Evolutionary conservation across 2,329 filamentous ascomycete species (phyloP), one percentile per base, ranked within the genome.

Genomic region (Sporothrix mexicana): DNA sequence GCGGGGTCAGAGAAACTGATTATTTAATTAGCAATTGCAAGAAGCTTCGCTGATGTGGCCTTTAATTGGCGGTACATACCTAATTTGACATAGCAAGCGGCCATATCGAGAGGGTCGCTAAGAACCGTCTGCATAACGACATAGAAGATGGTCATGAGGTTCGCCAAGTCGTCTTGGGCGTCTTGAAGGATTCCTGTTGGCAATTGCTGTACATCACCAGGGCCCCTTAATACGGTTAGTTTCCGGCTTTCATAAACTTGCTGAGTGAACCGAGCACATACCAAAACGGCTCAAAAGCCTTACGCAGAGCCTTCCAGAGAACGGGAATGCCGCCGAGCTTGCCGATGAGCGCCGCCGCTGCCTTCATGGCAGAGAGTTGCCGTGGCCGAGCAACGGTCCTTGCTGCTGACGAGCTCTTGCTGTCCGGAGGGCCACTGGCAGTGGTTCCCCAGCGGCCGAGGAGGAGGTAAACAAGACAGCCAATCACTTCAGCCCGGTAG

Each of bases 381-480:
- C 82, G 80, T n/a, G 82, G 79, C 17, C 86, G 87, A 17, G 88
- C 88, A 61, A 86, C 85, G 4, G 84, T 85, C 59, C 84, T 83
- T 59, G 83, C 78, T 78, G 84, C 76, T 70, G 82, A 78, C 79
- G 83, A 77, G 74, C 76, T 71, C 79, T 82, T 80, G 73, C 79
- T 76, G 73, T 84, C 76, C 73, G 81, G 79, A 69, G 79, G 78
- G 73, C 69, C 79, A 43, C 89, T 87, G 45, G 90, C 91, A 12
- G 90, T 93, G 67, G 90, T 85, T 2, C 86, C 87, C 92, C 92
- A 95, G 49, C 90, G 84, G 1, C 92, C 92, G 5, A 93, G 85
- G 15, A 91, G 83, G 36, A 92, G 80, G 77, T 91, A 91, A 3
- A 89, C 81, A 61, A 91, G 80, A 62, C 85, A 86, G 47, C 87